Percentiles rank a stretch among this genome's conserved stretches.
Conservation (phyloP, 352 stramenopile genomes). For the Phytophthora pinifolia region DNA sequence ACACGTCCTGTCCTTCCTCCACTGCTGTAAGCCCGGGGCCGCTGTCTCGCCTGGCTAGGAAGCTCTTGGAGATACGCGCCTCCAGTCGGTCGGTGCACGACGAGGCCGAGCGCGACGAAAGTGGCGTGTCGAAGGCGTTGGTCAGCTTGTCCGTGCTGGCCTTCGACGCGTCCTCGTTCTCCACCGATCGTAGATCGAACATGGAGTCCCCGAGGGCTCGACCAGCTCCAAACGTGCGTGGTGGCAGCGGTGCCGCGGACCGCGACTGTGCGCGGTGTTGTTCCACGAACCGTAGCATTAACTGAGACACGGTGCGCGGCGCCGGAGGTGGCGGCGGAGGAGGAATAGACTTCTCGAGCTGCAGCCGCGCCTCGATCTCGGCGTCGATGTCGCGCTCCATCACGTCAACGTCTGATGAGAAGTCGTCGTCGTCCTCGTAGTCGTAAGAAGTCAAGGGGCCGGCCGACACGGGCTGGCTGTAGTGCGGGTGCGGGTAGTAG, state of each 20-base stretch:
- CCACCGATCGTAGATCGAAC: slow-evolving; percentile 16
- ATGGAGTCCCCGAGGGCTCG: slow-evolving; percentile 5
- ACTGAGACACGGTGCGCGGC: slow-evolving; percentile 56
- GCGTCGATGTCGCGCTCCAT: slow-evolving; percentile 72
- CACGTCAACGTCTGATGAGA: slow-evolving; percentile 62
- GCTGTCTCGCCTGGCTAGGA: slow-evolving; percentile 31
- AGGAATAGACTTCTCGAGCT: slow-evolving; percentile 1
- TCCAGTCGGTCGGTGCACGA: slow-evolving; percentile 61
- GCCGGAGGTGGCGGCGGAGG: no score
- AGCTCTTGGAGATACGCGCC: slow-evolving; percentile 67
- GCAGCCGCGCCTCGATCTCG: slow-evolving; percentile 66
- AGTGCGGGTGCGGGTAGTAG: slow-evolving; percentile 20
- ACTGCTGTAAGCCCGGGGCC: slow-evolving; percentile 10
- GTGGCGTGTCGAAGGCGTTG: slow-evolving; percentile 22
- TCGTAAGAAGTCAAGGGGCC: slow-evolving; percentile 21
- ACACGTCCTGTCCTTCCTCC: slow-evolving; percentile 40
- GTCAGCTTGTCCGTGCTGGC: slow-evolving; percentile 9
- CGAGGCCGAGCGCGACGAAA: slow-evolving; percentile 30
- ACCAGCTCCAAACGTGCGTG: slow-evolving; percentile 2
- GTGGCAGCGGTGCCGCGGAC: slow-evolving; percentile 2
- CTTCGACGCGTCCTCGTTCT: slow-evolving; percentile 8
- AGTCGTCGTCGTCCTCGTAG: slow-evolving; percentile 27
- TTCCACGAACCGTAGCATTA: slow-evolving; percentile 61
- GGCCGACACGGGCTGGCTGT: slow-evolving; percentile 10
- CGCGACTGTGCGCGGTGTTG: slow-evolving; percentile 34